Conservation (phyloP, 2,329 filamentous ascomycete species). For the Parasarocladium wereldwijsianum region DNA sequence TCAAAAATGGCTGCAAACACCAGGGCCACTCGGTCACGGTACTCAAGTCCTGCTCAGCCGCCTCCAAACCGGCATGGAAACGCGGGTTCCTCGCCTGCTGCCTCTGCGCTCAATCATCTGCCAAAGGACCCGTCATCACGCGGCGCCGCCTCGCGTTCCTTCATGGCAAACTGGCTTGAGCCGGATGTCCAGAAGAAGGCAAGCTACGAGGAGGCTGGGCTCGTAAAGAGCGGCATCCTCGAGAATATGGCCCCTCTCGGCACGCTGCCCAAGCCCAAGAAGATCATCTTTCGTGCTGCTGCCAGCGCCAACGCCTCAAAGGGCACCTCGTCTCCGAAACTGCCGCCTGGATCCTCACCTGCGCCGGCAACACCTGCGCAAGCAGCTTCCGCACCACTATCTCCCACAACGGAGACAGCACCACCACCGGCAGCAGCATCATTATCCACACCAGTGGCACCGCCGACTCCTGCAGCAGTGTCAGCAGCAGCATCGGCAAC, state of each 20-base stretch:
- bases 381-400: background rate
- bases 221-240: slow-evolving; percentile 61
- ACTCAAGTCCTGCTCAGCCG: slow-evolving; percentile 35
- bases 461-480: slow-evolving; percentile 3
- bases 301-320: slow-evolving; percentile 11
- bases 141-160: slow-evolving; percentile 28
- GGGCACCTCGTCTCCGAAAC: slow-evolving; percentile 10
- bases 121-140: slow-evolving; percentile 18
- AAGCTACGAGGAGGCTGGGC: slow-evolving; percentile 65
- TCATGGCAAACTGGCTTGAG: slow-evolving; percentile 45
- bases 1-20: slow-evolving; percentile 30
- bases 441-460: background rate
- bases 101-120: too few relatives aligned
- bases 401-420: background rate
- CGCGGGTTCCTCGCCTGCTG: too few relatives aligned
- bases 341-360: slow-evolving; percentile 10
- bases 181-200: slow-evolving; percentile 44
- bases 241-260: slow-evolving; percentile 77
- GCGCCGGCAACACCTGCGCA: slow-evolving; percentile 10
- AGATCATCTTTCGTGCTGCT: slow-evolving; percentile 30
- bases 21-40: slow-evolving; percentile 39
- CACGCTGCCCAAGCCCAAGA: slow-evolving; percentile 47
- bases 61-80: slow-evolving; percentile 10
- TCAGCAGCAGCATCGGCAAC: slow-evolving; percentile 2
- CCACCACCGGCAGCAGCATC: background rate